Evolutionary conservation across 495 filamentous ascomycete genomes (phyloP).

Genomic region (Xeromyces bisporus): DNA sequence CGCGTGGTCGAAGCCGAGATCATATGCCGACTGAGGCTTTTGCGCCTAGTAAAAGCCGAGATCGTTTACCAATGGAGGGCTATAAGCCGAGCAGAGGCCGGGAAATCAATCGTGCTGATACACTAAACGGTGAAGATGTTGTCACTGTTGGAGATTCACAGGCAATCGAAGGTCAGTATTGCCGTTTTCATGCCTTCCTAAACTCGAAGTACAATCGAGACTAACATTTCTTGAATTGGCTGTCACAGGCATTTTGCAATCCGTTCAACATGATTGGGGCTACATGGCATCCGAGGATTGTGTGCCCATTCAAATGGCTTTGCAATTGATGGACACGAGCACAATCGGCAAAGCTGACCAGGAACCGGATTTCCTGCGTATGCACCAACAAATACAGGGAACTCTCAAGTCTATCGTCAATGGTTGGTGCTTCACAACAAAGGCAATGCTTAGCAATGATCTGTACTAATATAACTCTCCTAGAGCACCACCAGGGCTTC

Average conservation of each 20-base stretch:
- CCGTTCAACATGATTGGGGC: conserved; percentile 78
- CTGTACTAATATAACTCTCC: not conserved
- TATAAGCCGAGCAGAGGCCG: conserved; percentile 10
- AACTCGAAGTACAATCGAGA: not conserved
- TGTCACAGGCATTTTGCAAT: conserved; percentile 37
- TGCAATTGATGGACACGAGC: conserved; percentile 85
- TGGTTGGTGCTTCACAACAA: conserved; percentile 15
- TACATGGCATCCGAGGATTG: conserved; percentile 78
- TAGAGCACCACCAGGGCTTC: conserved; percentile 95
- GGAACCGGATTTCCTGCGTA: conserved; percentile 64
- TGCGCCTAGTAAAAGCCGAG: not conserved
- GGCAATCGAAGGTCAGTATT: conserved; percentile 25
- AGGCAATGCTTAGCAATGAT: not conserved
- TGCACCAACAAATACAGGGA: conserved; percentile 69
- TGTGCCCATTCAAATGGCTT: conserved; percentile 77
- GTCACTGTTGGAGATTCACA: conserved; percentile 12
- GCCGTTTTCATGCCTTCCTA: not conserved
- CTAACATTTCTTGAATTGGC: not conserved
- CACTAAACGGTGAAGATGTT: not conserved
- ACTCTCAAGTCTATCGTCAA: conserved; percentile 93
- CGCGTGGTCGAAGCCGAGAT: too few species aligned
- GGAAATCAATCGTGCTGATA: conserved; percentile 9
- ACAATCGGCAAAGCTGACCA: conserved; percentile 81
- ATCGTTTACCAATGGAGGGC: not conserved
- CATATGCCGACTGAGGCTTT: too few species aligned